These are phyloP conservation scores for Diversispora eburnea DNA, from an alignment of 192 early-diverging fungal species.

Conservation along the genomic window DNA sequence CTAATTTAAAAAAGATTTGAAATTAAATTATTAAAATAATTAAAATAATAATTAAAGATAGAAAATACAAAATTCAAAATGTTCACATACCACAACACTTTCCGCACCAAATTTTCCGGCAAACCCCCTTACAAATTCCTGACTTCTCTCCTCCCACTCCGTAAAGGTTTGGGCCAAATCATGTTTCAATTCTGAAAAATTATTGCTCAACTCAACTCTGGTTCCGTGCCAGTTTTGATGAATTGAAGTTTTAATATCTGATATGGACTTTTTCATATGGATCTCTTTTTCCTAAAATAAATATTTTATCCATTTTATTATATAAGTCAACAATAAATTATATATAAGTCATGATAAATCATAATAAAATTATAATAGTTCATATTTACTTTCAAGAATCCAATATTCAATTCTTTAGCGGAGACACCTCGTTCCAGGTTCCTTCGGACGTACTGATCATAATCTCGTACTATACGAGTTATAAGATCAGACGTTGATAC, in stretches of 20 bases:
- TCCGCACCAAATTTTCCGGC: constrained; percentile 64
- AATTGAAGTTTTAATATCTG: constrained; percentile 64
- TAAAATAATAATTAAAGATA: neutral
- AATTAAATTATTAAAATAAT: neutral
- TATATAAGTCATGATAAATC: too few relatives aligned
- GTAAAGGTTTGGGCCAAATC: constrained; percentile 60
- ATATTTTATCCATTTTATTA: too few relatives aligned
- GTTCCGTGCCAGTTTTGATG: constrained; percentile 65
- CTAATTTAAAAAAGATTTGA: constrained; percentile 1
- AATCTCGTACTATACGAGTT: constrained; percentile 80
- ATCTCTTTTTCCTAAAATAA: constrained; percentile 62
- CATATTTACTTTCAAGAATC: constrained; percentile 64
- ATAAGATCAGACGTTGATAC: constrained; percentile 79
- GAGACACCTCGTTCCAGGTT: constrained; percentile 83
- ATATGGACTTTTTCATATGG: constrained; percentile 69
- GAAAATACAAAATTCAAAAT: neutral
- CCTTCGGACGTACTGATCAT: constrained; percentile 77
- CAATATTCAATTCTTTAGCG: constrained; percentile 77
- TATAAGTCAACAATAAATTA: too few relatives aligned
- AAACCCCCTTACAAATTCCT: constrained; percentile 72
- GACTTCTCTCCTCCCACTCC: constrained; percentile 72
- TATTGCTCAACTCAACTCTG: constrained; percentile 57
- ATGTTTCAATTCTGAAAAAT: constrained; percentile 60
- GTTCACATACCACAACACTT: constrained; percentile 40
- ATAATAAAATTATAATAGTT: too few relatives aligned